Evolutionary conservation across 2,329 filamentous ascomycete genomes (phyloP).

Genomic region (Metarhizium guizhouense): DNA sequence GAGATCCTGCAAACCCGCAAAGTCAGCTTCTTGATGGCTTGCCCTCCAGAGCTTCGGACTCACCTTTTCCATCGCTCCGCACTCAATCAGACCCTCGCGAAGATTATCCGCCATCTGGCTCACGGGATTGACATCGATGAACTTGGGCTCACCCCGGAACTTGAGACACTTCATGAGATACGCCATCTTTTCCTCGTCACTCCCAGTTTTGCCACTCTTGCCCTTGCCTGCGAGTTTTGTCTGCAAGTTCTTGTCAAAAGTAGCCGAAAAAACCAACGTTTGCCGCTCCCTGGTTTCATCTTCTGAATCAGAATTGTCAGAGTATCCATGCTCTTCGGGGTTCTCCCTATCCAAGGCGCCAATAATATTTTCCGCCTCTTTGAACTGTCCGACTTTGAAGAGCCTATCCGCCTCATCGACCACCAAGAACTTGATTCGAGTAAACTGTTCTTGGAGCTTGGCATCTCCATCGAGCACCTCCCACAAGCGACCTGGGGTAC

Average conservation of each 20-base stretch:
- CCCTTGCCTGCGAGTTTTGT: constrained; percentile 80
- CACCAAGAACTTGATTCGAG: constrained; percentile 70
- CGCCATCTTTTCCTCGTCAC: constrained; percentile 76
- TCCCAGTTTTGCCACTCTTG: constrained; percentile 35
- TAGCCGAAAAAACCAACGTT: constrained; percentile 93
- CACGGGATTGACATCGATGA: constrained; percentile 83
- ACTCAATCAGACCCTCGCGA: constrained; percentile 86
- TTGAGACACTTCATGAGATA: constrained; percentile 86
- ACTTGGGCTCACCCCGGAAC: constrained; percentile 79
- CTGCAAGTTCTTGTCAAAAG: constrained; percentile 84
- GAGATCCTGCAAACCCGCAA: constrained; percentile 53
- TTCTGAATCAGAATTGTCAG: constrained; percentile 39
- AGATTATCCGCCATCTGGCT: constrained; percentile 81
- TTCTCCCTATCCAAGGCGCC: constrained; percentile 66
- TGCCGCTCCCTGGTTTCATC: constrained; percentile 50
- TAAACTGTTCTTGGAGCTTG: constrained; percentile 61
- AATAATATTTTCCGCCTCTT: constrained; percentile 85
- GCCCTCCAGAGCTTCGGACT: constrained; percentile 6
- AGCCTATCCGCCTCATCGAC: constrained; percentile 92
- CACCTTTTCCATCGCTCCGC: constrained; percentile 86
- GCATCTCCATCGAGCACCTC: constrained; percentile 76
- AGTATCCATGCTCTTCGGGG: constrained; percentile 46
- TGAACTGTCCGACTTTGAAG: constrained; percentile 87
- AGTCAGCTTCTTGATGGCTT: neutral
- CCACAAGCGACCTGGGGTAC: constrained; percentile 87